Conservation (phyloP, 768 basidiomycete genomes). For the Lactarius akahatsu region DNA sequence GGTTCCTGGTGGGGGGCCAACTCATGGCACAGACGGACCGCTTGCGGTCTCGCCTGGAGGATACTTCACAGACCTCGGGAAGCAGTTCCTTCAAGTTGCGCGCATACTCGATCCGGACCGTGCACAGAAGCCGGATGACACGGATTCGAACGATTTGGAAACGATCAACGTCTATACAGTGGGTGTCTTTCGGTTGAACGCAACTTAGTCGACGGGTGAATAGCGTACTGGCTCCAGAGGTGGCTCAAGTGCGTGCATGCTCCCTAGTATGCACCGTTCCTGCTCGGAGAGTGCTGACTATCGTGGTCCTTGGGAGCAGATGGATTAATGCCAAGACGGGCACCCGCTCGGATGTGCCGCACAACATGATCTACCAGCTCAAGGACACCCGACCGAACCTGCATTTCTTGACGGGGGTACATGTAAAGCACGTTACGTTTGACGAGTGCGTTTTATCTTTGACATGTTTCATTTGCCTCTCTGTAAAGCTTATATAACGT, state of each 20-base stretch:
- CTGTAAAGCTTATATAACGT: conserved; percentile 3
- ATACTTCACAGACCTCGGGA: conserved; percentile 31
- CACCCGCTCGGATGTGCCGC: conserved; percentile 53
- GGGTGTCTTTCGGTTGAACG: background rate
- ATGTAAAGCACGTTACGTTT: conserved; percentile 38
- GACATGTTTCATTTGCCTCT: conserved; percentile 31
- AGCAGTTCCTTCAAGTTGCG: conserved; percentile 34
- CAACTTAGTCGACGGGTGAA: background rate
- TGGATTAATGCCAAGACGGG: conserved; percentile 53
- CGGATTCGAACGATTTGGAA: conserved; percentile 29
- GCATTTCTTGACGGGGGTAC: conserved; percentile 35
- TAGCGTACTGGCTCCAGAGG: conserved; percentile 13
- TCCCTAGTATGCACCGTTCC: conserved; percentile 29
- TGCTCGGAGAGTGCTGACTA: background rate
- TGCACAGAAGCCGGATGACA: conserved; percentile 20
- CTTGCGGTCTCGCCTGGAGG: conserved; percentile 39
- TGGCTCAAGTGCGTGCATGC: conserved; percentile 36
- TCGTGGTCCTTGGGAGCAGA: conserved; percentile 35
- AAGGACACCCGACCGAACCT: conserved; percentile 37
- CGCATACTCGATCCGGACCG: conserved; percentile 29
- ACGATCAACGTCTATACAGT: conserved; percentile 31
- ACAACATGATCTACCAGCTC: conserved; percentile 40
- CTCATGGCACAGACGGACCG: conserved; percentile 51
- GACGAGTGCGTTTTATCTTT: conserved; percentile 29
- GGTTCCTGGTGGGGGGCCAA: conserved; percentile 32